Evolutionary conservation across 192 early-diverging fungal species (phyloP).

Genomic region (Mortierella hygrophila): DNA sequence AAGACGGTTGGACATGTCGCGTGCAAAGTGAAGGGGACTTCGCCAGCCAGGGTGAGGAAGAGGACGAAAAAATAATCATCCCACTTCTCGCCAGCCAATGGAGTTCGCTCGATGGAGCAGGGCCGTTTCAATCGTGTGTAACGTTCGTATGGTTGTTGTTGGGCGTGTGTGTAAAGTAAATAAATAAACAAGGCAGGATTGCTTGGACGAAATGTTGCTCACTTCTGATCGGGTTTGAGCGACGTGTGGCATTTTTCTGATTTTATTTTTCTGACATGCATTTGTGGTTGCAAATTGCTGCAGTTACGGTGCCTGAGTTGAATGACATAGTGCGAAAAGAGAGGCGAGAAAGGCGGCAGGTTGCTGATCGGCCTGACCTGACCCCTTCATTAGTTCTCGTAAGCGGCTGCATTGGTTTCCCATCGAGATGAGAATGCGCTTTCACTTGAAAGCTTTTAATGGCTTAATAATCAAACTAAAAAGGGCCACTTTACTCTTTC

Average conservation of each 20-base stretch:
- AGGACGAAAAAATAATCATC: background rate
- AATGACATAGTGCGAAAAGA: background rate
- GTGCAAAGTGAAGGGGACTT: background rate
- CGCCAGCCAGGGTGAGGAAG: too few relatives aligned
- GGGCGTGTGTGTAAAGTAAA: background rate
- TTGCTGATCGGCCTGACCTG: background rate
- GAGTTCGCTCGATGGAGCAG: background rate
- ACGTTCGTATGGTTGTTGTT: background rate
- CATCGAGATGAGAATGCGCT: background rate
- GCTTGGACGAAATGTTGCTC: background rate
- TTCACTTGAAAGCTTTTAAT: background rate
- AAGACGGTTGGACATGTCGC: background rate
- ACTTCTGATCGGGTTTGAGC: background rate
- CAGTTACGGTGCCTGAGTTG: background rate
- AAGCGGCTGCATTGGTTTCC: background rate
- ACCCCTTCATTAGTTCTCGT: background rate
- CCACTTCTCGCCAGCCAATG: conserved; percentile 1
- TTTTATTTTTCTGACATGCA: background rate
- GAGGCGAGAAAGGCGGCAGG: background rate
- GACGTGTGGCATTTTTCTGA: background rate
- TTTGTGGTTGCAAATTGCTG: background rate
- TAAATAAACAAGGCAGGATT: background rate
- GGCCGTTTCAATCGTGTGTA: conserved; percentile 3
- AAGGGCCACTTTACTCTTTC: background rate
- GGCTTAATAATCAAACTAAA: background rate